Base-by-base conservation (phyloP, 176 grass and related monocot genomes). In the Avena insularis region DNA sequence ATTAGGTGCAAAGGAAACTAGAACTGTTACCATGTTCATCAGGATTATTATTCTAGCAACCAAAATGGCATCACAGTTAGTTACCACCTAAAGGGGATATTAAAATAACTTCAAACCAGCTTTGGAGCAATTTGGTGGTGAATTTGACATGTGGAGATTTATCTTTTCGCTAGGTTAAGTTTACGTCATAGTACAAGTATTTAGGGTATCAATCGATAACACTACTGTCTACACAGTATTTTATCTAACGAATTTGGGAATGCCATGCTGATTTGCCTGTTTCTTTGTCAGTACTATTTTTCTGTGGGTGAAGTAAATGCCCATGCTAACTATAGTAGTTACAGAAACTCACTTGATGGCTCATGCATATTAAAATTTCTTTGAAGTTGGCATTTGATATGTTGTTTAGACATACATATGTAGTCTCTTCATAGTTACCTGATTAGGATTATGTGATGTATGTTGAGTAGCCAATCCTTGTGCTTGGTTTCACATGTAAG, bases 401-500 rank as follows among this genome's bases (percentile, higher is more conserved):
- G 48, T 57, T 58, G 35, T 75, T 75, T 74, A 5, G 21, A 27
- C 27, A 77, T 56, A 25, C 36, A 38, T 75, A 12, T 61, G 1
- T 14, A 20, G 4, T 64, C 60, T 78, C 56, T 85, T 74, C 54
- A 29, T 58, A 75, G 35, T 57, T 80, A 80, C 50, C 17, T 85
- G 5, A 13, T 75, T 69, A 65, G 74, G 59, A 29, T 76, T 73
- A 21, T 84, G 71, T 27, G 31, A 59, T 79, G 23, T 68, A 67
- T 51, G 48, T 54, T 69, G n/a, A 49, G 58, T 77, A 17, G n/a
- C 11, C 29, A 47, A 56, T 81, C 81, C 6, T 16, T 86, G 40
- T 78, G 63, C 61, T 71, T 87, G 19, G 68, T 86, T 66, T 91
- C 75, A 81, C 43, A 81, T 87, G 81, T 58, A 87, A 40, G 1